Conservation (phyloP, 192 early-diverging fungal genomes). For the Phlyctochytrium bullatum region DNA sequence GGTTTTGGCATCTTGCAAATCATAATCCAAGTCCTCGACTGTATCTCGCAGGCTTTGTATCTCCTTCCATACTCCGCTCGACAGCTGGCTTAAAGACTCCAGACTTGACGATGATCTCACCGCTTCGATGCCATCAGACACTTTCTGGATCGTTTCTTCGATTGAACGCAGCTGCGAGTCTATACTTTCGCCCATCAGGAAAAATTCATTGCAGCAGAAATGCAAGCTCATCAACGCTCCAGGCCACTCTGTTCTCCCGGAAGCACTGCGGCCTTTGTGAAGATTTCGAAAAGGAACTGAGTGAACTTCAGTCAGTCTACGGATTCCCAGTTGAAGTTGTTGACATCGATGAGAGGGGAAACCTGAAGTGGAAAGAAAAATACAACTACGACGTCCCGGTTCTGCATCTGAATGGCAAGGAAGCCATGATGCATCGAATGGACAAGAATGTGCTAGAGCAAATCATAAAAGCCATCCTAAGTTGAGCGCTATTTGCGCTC, state of each 20-base stretch:
- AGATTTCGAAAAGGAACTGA: too few species aligned
- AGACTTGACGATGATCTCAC: too few species aligned
- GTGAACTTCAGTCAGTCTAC: too few species aligned
- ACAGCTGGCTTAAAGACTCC: not conserved
- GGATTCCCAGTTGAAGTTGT: conserved; percentile 27
- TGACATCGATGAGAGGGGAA: conserved; percentile 41
- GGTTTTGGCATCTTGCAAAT: too few species aligned
- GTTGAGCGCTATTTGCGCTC: too few species aligned
- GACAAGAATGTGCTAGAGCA: too few species aligned
- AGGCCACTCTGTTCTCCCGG: conserved; percentile 31
- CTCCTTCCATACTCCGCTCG: not conserved
- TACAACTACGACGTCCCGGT: conserved; percentile 53
- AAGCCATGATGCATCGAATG: conserved; percentile 38
- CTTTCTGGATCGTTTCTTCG: too few species aligned
- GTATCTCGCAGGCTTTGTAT: not conserved
- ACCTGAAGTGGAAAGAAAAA: conserved; percentile 36
- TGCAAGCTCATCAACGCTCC: not conserved
- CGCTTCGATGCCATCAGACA: too few species aligned
- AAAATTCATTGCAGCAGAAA: not conserved
- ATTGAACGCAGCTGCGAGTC: too few species aligned
- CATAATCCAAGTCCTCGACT: not conserved
- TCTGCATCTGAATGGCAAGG: conserved; percentile 33
- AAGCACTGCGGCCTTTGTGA: conserved; percentile 53
- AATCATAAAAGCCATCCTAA: too few species aligned
- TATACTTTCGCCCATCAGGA: too few species aligned